Evolutionary conservation across 139 green algal genomes (phyloP), one percentile per base, ranked within the genome.

Genomic region (Chlamydomonas eustigma): DNA sequence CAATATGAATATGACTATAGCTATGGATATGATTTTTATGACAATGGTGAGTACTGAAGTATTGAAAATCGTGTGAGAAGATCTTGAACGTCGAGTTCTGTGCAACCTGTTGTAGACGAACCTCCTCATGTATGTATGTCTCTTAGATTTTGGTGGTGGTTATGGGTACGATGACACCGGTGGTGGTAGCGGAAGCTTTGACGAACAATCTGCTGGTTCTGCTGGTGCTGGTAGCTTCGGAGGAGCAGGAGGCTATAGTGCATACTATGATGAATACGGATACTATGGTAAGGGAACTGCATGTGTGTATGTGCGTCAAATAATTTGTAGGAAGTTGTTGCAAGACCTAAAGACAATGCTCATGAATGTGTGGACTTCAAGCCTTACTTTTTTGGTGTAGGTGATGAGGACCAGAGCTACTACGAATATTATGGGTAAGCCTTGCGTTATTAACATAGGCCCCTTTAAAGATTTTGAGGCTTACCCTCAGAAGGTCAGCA

Each of bases 21-120:
- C 68, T 74, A 74, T 32, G 68, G 68, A 37, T 74, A 74, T 32
- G 68, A 74, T n/a, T 74, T 74, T 35, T 74, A 74, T 32, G 68
- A 74, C 68, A 73, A 18, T 34, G 66, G 33, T 4, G 66, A 51
- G 30, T 70, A 8, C 58, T 70, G 25, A 37, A 37, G 50, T 63
- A 24, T 18, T n/a, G n/a, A n/a, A n/a, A n/a, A n/a, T n/a, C n/a
- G n/a, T n/a, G n/a, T n/a, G n/a, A n/a, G n/a, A n/a, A n/a, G n/a
- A n/a, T n/a, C n/a, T n/a, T n/a, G n/a, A n/a, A n/a, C n/a, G n/a
- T n/a, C n/a, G n/a, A n/a, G n/a, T n/a, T n/a, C n/a, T n/a, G n/a
- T n/a, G n/a, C n/a, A n/a, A n/a, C n/a, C n/a, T n/a, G n/a, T n/a
- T n/a, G n/a, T n/a, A n/a, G n/a, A n/a, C n/a, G n/a, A n/a, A n/a